Evolutionary conservation across 1,284 basidiomycete genomes (phyloP).

Genomic region (Cutaneotrichosporon dermatis): DNA sequence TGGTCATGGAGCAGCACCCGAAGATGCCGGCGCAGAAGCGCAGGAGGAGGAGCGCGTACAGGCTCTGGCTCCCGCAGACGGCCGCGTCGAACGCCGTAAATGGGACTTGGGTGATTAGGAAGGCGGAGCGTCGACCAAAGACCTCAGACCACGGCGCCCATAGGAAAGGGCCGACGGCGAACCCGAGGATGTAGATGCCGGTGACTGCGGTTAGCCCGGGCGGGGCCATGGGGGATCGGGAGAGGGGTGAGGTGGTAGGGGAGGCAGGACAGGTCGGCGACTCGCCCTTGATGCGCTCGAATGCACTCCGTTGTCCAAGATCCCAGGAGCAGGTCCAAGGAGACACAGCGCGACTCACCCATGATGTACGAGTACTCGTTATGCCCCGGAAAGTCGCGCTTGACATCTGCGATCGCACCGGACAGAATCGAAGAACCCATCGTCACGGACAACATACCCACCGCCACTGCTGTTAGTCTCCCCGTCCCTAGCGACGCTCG

Average conservation of each 20-base stretch:
- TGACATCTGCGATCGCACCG: slow-evolving; percentile 22
- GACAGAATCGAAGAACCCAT: slow-evolving; percentile 27
- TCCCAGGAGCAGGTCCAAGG: not conserved
- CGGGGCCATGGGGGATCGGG: not conserved
- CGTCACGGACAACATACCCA: slow-evolving; percentile 22
- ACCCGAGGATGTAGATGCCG: slow-evolving; percentile 16
- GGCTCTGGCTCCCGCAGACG: slow-evolving; percentile 45
- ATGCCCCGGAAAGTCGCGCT: slow-evolving; percentile 25
- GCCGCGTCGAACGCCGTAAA: slow-evolving; percentile 50
- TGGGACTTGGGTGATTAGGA: slow-evolving; percentile 44
- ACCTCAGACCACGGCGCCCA: slow-evolving; percentile 38
- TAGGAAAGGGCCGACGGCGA: slow-evolving; percentile 19
- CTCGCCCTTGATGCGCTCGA: too few relatives aligned
- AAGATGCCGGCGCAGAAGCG: slow-evolving; percentile 50
- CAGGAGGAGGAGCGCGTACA: slow-evolving; percentile 49
- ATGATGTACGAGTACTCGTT: slow-evolving; percentile 21
- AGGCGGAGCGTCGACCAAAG: slow-evolving; percentile 40
- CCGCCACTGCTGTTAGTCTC: slow-evolving; percentile 10
- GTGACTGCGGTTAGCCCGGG: slow-evolving; percentile 13
- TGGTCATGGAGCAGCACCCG: slow-evolving; percentile 49
- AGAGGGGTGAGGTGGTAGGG: too few relatives aligned
- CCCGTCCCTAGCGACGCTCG: slow-evolving; percentile 4
- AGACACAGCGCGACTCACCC: not conserved
- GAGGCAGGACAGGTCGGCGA: too few relatives aligned
- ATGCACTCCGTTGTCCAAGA: too few relatives aligned